Base-by-base conservation (phyloP, 805 yeast species). In the Wickerhamiella kazuoi region DNA sequence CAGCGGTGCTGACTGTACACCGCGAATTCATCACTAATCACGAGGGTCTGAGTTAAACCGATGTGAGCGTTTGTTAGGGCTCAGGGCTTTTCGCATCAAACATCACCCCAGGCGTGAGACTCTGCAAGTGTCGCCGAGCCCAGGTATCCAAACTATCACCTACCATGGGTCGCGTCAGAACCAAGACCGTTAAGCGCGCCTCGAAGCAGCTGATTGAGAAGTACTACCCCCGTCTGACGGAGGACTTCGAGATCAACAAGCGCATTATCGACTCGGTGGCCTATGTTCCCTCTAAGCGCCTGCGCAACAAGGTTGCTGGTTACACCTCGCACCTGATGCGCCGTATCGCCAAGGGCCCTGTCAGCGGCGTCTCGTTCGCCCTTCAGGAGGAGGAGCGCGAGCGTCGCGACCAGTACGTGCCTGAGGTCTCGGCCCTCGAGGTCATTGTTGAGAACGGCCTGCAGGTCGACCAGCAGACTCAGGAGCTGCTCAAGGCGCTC, bases 351-450 rank as follows among this genome's bases (percentile, higher is more conserved):
- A 90, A 87, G 78, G 99, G 99, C 67, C 99, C 99, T 75, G 99
- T 90, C 61, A 86, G 97, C 79, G 99, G 99, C 74, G 93, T 90
- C 60, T 90, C 99, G 60, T 90, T 90, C 94, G 93, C 93, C 72
- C 82, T 90, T 65, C 99, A 90, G 78, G 99, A 90, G 76, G 99
- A 90, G 75, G 99, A 90, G 79, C 87, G 98, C 79, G 99, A 90
- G 76, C 82, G 98, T 75, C 90, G 93, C 74, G 97, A 90, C 72
- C 98, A 90, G 75, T 90, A 86, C 72, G 98, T 93, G 62, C 99
- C 99, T 72, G 97, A 86, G 68, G 93, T 86, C 64, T 93, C 98
- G 64, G 98, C 98, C 69, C 82, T 90, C 67, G 97, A 90, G 74
- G 79, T 90, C 64, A 76, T 93, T 56, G 77, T 90, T 65, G 83